phyloP scores from a whole-genome alignment of 352 stramenopile species.

The Plasmopara muralis region DNA sequence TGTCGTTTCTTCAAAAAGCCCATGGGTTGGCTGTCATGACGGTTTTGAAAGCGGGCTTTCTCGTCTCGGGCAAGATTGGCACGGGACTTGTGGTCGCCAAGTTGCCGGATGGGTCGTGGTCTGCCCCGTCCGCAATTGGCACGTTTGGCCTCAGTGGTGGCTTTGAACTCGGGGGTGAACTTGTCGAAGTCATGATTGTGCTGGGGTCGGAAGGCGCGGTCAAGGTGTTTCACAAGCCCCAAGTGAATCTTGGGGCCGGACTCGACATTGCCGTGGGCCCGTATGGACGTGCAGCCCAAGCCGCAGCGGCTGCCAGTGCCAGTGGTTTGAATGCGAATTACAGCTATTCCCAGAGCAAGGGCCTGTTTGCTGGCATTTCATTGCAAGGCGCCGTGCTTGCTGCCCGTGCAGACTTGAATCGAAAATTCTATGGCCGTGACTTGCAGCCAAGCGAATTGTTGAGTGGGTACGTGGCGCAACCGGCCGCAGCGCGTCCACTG shows the following conservation, averaged over 20 bases:
- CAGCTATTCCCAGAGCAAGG: slow-evolving; percentile 88
- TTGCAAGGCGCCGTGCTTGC: slow-evolving; percentile 83
- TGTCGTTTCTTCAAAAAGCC: slow-evolving; percentile 46
- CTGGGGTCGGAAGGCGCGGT: slow-evolving; percentile 85
- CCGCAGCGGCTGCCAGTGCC: slow-evolving; percentile 58
- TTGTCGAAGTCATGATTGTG: slow-evolving; percentile 89
- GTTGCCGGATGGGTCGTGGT: slow-evolving; percentile 77
- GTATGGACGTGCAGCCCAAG: slow-evolving; percentile 58
- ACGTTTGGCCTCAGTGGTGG: slow-evolving; percentile 76
- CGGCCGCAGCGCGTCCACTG: slow-evolving; percentile 37
- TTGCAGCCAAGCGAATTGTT: slow-evolving; percentile 39
- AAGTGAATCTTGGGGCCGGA: slow-evolving; percentile 83
- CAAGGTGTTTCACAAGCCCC: slow-evolving; percentile 75
- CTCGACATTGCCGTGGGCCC: slow-evolving; percentile 82
- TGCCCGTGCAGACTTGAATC: slow-evolving; percentile 76
- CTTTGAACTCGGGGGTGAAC: slow-evolving; percentile 80
- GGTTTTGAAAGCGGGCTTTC: slow-evolving; percentile 43
- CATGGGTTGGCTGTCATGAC: slow-evolving; percentile 53
- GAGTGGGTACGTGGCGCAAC: slow-evolving; percentile 39
- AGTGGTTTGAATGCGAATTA: slow-evolving; percentile 83
- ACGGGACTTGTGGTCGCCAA: slow-evolving; percentile 79
- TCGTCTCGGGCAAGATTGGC: slow-evolving; percentile 55
- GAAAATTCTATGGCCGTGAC: slow-evolving; percentile 86
- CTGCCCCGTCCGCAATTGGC: slow-evolving; percentile 87
- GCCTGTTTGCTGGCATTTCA: slow-evolving; percentile 88